phyloP scores from a whole-genome alignment of 495 filamentous ascomycete genomes.

The Aspergillus kassunensis region DNA sequence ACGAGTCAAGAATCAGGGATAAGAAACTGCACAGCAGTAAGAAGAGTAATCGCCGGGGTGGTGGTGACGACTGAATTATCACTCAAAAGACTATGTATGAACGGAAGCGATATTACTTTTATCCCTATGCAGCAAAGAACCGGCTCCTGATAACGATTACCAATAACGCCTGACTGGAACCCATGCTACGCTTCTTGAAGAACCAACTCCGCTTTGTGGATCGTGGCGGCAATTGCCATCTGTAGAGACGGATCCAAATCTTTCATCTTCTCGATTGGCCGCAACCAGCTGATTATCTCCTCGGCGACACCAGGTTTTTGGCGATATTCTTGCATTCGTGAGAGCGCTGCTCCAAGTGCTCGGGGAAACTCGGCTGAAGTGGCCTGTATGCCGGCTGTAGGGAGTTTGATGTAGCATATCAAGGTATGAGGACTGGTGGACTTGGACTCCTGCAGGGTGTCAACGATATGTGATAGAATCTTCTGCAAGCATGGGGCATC shows the following conservation, averaged over 20 bases:
- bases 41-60: slow-evolving; percentile 64
- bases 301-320: slow-evolving; percentile 40
- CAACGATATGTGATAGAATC: slow-evolving; percentile 74
- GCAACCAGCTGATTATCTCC: slow-evolving; percentile 58
- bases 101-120: too few species aligned
- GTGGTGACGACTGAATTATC: slow-evolving; percentile 36
- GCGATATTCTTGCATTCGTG: slow-evolving; percentile 48
- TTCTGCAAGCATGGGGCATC: slow-evolving; percentile 57
- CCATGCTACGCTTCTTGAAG: slow-evolving; percentile 21
- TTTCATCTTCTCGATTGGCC: slow-evolving; percentile 48
- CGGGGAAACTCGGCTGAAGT: slow-evolving; percentile 68
- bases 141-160: slow-evolving; percentile 2
- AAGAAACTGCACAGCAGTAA: slow-evolving; percentile 82
- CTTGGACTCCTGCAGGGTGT: slow-evolving; percentile 53
- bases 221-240: slow-evolving; percentile 59
- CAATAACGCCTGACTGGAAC: slow-evolving; percentile 14
- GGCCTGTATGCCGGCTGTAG: slow-evolving; percentile 60
- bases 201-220: slow-evolving; percentile 37
- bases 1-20: slow-evolving; percentile 60
- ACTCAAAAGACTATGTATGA: slow-evolving; percentile 19
- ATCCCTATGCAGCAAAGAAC: slow-evolving; percentile 1
- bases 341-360: slow-evolving; percentile 61
- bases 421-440: slow-evolving; percentile 56
- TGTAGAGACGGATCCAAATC: slow-evolving; percentile 62
- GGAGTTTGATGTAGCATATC: slow-evolving; percentile 67